Base-by-base conservation (phyloP, 2,329 filamentous ascomycete genomes). In the Colletotrichum simmondsii region DNA sequence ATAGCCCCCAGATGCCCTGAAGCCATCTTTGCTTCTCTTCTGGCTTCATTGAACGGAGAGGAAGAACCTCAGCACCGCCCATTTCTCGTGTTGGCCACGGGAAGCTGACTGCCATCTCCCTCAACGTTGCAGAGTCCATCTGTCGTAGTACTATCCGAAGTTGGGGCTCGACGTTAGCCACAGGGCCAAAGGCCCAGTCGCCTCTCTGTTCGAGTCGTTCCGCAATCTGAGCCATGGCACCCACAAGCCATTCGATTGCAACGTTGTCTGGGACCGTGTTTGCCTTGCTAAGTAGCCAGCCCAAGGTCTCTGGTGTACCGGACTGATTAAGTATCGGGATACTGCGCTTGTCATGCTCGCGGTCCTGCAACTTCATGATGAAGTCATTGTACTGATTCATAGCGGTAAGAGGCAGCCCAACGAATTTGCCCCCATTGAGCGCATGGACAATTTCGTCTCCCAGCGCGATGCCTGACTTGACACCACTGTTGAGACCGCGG, bases 61-160 rank as follows among this genome's bases (percentile, higher is more conserved):
- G 81, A 2, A 81, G 61, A 8, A 83, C 80, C 68, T 83, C 81
- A 2, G 78, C 80, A 6, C 79, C 81, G 6, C 76, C 78, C 80
- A 82, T 82, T 53, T 82, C 79, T 7, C 80, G 73, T 1, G 79
- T 82, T 0, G 81, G 81, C 81, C 80, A 83, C 19, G 81, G 81
- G 65, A 82, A 81, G 65, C 78, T 81, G 46, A 81, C 80, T 1
- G 80, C 80, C 81, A 83, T 83, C 61, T 83, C 78, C 0, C 78
- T 77, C 8, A 82, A 77, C 0, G 80, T 82, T 1, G 77, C 59
- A 8, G 76, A 74, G 42, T 77, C 68, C 6, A 83, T 75, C 67
- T 82, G 80, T 2, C 79, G 76, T 35, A 83, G 75, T 6, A 83
- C 79, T 19, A 79, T 80, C 35, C 79, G 77, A 8, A 82, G 75